Conservation (phyloP, 2,329 filamentous ascomycete species). For the Alternaria viburni region DNA sequence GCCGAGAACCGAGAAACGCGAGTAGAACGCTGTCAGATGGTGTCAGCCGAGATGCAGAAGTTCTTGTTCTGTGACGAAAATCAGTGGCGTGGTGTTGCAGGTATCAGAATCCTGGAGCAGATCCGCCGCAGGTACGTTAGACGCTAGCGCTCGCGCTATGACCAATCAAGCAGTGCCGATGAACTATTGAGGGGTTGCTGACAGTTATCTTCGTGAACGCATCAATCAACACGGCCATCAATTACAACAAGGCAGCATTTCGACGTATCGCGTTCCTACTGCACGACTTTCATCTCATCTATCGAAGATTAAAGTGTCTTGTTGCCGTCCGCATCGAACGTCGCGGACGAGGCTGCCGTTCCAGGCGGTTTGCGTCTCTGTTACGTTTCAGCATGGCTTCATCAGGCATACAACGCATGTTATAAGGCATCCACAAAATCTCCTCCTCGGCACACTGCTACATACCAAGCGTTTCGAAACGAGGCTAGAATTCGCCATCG, state of each 20-base stretch:
- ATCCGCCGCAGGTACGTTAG: slow-evolving; percentile 27
- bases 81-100: slow-evolving; percentile 28
- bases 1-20: slow-evolving; percentile 12
- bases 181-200: slow-evolving; percentile 12
- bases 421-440: slow-evolving; percentile 5
- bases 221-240: neutral
- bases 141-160: slow-evolving; percentile 17
- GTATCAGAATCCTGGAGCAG: slow-evolving; percentile 21
- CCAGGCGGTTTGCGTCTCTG: slow-evolving; percentile 25
- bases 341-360: slow-evolving; percentile 12
- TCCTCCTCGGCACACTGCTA: slow-evolving; percentile 2
- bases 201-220: neutral
- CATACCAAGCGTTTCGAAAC: slow-evolving; percentile 5
- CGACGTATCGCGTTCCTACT: no score
- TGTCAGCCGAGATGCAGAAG: slow-evolving; percentile 10
- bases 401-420: slow-evolving; percentile 12
- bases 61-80: slow-evolving; percentile 4
- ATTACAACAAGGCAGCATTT: neutral
- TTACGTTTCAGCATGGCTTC: slow-evolving; percentile 29
- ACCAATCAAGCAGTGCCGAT: slow-evolving; percentile 11
- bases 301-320: neutral
- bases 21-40: slow-evolving; percentile 7
- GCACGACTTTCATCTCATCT: accelerated
- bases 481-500: neutral
- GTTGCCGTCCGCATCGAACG: neutral